phyloP scores from a whole-genome alignment of 2,329 filamentous ascomycete genomes.

The Curvularia lunata region DNA sequence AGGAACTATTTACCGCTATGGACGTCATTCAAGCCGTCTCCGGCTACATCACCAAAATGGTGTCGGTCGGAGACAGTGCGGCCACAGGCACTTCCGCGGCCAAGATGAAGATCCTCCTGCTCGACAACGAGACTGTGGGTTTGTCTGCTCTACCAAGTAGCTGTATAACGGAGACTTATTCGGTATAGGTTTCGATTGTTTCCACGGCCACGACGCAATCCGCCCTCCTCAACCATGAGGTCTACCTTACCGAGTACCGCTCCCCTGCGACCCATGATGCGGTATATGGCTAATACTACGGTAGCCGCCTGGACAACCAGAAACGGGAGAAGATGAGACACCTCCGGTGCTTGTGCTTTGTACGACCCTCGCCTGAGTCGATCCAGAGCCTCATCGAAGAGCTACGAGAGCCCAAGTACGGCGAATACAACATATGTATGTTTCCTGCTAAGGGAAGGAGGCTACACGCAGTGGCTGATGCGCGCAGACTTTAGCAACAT shows the following conservation, averaged over 20 bases:
- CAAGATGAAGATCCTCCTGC: conserved; percentile 97
- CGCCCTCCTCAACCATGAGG: conserved; percentile 90
- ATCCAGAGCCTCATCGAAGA: conserved; percentile 95
- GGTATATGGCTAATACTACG: conserved; percentile 28
- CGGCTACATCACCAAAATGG: conserved; percentile 96
- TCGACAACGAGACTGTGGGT: conserved; percentile 87
- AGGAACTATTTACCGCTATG: conserved; percentile 63
- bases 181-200: conserved; percentile 75
- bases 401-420: conserved; percentile 93
- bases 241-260: conserved; percentile 85
- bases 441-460: not conserved
- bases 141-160: conserved; percentile 49
- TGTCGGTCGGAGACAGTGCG: conserved; percentile 78
- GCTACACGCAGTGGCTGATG: conserved; percentile 25
- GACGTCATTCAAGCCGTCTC: conserved; percentile 92
- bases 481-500: conserved; percentile 87
- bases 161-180: conserved; percentile 21
- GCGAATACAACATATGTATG: conserved; percentile 87
- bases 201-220: conserved; percentile 97
- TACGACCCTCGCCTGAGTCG: conserved; percentile 89
- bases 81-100: conserved; percentile 71
- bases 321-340: conserved; percentile 97
- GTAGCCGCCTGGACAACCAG: conserved; percentile 79
- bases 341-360: conserved; percentile 88
- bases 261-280: conserved; percentile 10